Evolutionary conservation across 2,329 filamentous ascomycete species (phyloP).

Genomic region (Aspergillus proliferans): DNA sequence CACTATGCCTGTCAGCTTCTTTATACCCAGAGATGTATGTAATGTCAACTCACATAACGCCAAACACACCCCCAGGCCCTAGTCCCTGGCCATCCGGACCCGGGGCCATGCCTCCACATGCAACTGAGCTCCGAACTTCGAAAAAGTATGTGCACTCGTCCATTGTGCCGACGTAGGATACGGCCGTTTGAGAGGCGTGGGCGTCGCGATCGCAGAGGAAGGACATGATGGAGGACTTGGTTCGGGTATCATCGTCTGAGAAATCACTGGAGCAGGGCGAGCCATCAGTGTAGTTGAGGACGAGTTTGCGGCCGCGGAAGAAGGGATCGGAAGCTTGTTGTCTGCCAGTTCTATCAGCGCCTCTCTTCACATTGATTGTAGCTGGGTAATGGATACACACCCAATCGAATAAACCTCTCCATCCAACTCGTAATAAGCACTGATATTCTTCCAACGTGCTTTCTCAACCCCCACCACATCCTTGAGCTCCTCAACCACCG

Average conservation of each 20-base stretch:
- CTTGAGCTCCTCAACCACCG: slow-evolving; percentile 42
- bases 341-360: slow-evolving; percentile 17
- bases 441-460: slow-evolving; percentile 41
- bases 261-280: slow-evolving; percentile 56
- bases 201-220: slow-evolving; percentile 88
- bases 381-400: slow-evolving; percentile 23
- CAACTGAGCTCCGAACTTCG: slow-evolving; percentile 77
- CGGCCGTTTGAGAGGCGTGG: slow-evolving; percentile 57
- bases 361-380: neutral
- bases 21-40: neutral
- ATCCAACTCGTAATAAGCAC: slow-evolving; percentile 43
- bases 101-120: slow-evolving; percentile 65
- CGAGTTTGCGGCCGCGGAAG: slow-evolving; percentile 54
- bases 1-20: slow-evolving; percentile 28
- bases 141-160: slow-evolving; percentile 96
- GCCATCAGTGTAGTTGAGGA: slow-evolving; percentile 70
- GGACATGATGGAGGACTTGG: slow-evolving; percentile 79
- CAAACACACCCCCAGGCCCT: slow-evolving; percentile 72
- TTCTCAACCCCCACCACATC: slow-evolving; percentile 42
- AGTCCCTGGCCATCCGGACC: slow-evolving; percentile 52
- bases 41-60: slow-evolving; percentile 65
- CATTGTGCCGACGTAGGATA: slow-evolving; percentile 81
- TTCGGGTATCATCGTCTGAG: slow-evolving; percentile 21
- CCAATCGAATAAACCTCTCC: slow-evolving; percentile 43
- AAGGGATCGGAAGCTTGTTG: slow-evolving; percentile 41